A percentile compares a stretch with the other conserved stretches of the same genome.
phyloP scores from a whole-genome alignment of 306 rosid genomes.

The Glycyrrhiza uralensis region DNA sequence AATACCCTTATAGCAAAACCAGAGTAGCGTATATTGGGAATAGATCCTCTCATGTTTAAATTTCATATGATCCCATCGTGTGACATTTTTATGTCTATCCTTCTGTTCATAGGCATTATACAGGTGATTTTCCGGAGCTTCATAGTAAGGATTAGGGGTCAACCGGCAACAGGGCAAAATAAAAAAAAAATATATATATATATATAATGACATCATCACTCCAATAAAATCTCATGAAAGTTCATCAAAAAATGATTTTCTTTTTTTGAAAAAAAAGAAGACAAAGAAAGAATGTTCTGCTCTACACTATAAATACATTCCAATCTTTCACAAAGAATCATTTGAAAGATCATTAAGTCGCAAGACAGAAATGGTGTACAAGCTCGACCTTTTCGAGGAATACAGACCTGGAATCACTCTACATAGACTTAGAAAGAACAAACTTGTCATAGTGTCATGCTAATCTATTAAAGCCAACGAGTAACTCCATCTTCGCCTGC shows the following conservation, averaged over 20 bases:
- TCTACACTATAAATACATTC: slow-evolving; percentile 31
- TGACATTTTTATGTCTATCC: no score
- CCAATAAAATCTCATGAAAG: slow-evolving; percentile 26
- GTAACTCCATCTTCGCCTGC: slow-evolving; percentile 85
- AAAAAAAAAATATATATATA: no score
- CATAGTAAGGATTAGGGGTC: not conserved
- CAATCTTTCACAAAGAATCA: slow-evolving; percentile 22
- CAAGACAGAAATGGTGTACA: slow-evolving; percentile 38
- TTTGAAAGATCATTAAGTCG: slow-evolving; percentile 4
- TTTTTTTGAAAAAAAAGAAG: not conserved
- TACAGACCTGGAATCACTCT: slow-evolving; percentile 37
- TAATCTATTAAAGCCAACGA: slow-evolving; percentile 84
- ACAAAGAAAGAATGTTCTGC: slow-evolving; percentile 3
- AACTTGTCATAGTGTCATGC: not conserved
- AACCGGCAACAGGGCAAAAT: not conserved
- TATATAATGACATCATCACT: slow-evolving; percentile 9
- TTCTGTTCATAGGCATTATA: no score
- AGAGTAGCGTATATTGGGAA: no score
- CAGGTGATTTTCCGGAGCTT: slow-evolving; percentile 3
- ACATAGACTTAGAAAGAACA: slow-evolving; percentile 10
- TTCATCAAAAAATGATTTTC: not conserved
- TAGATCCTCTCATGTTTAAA: no score
- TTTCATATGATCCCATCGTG: no score
- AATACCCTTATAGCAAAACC: no score
- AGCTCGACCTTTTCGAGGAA: slow-evolving; percentile 35